Conservation (phyloP, 352 stramenopile genomes). For the Phytopythium ostracodes region DNA sequence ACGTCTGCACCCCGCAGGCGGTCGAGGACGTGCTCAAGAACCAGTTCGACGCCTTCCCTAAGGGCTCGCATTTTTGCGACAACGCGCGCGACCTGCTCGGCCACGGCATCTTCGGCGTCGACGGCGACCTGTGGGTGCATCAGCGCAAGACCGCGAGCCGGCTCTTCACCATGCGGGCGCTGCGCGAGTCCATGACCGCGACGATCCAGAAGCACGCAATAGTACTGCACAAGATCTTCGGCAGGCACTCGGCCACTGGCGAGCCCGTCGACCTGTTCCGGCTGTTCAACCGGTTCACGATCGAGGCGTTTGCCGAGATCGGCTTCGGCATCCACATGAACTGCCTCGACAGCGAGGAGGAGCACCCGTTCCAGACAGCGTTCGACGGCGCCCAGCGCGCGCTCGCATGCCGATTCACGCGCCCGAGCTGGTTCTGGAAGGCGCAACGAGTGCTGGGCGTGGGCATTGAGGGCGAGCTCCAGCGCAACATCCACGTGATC, state of each 20-base stretch:
- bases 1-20: conserved; percentile 39
- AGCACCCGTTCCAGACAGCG: conserved; percentile 45
- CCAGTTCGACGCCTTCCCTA: conserved; percentile 69
- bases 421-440: conserved; percentile 40
- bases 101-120: conserved; percentile 60
- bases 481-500: conserved; percentile 26
- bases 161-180: conserved; percentile 58
- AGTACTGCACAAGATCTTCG: conserved; percentile 21
- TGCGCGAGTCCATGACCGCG: conserved; percentile 35
- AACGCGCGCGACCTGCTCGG: conserved; percentile 48
- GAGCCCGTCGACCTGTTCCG: conserved; percentile 32
- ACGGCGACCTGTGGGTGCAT: conserved; percentile 52
- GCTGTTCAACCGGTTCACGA: conserved; percentile 51
- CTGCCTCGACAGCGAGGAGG: conserved; percentile 20
- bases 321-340: conserved; percentile 57
- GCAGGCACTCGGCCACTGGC: background rate
- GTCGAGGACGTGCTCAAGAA: conserved; percentile 49
- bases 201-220: conserved; percentile 24
- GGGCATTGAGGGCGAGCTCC: conserved; percentile 27
- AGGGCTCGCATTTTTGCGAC: conserved; percentile 32
- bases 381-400: conserved; percentile 42
- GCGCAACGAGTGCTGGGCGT: conserved; percentile 30
- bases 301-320: conserved; percentile 67
- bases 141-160: conserved; percentile 82
- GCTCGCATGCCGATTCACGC: conserved; percentile 31